A percentile compares a stretch with the other conserved stretches of the same genome.
These are phyloP conservation scores for Elongisporangium anandrum DNA, from an alignment of 352 stramenopile species.

Conservation along the genomic window DNA sequence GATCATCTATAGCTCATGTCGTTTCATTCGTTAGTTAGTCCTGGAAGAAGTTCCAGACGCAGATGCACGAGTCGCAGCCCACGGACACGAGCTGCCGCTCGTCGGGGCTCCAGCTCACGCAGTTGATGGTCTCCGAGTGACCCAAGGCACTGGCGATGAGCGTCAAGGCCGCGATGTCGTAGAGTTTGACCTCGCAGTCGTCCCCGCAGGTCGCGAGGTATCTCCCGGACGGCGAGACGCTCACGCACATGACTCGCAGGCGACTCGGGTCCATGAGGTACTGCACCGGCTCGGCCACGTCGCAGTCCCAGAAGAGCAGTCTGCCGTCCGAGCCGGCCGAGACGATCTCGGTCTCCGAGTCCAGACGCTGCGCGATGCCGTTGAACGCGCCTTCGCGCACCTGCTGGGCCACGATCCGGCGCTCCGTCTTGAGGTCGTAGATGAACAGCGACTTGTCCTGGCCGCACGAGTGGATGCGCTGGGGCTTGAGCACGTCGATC, in stretches of 20 bases:
- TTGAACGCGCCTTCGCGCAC: conserved; percentile 75
- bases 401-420: conserved; percentile 78
- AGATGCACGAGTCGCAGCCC: conserved; percentile 86
- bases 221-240: conserved; percentile 57
- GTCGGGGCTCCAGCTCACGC: conserved; percentile 84
- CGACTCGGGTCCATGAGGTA: conserved; percentile 38
- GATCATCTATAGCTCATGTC: neutral
- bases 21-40: neutral
- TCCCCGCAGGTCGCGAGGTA: conserved; percentile 81
- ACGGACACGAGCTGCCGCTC: conserved; percentile 90
- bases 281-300: conserved; percentile 76
- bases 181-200: conserved; percentile 85
- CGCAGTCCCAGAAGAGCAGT: conserved; percentile 90
- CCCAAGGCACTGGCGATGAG: conserved; percentile 48
- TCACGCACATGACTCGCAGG: conserved; percentile 32
- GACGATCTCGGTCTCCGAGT: conserved; percentile 90
- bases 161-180: conserved; percentile 36
- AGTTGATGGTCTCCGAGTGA: conserved; percentile 73
- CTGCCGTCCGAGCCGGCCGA: conserved; percentile 78
- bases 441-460: conserved; percentile 88
- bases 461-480: conserved; percentile 86
- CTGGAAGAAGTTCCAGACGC: conserved; percentile 89
- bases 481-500: conserved; percentile 68
- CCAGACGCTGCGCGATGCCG: conserved; percentile 78
- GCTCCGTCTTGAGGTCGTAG: conserved; percentile 88